Evolutionary conservation across 148 eudicot genomes (phyloP).

Genomic region (Amaranthus palmeri): DNA sequence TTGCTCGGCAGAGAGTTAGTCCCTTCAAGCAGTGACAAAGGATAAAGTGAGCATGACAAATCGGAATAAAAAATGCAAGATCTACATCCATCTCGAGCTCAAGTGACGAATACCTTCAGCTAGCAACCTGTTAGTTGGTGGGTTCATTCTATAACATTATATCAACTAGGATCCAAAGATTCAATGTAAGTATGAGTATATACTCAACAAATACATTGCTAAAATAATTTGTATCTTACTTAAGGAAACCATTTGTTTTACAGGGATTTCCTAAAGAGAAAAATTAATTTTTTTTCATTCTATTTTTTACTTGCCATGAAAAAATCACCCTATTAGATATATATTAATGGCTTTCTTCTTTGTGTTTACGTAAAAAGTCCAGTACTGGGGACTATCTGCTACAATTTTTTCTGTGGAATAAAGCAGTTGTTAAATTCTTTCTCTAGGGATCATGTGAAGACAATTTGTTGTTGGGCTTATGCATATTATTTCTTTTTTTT

Average conservation of each 20-base stretch:
- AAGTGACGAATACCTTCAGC: not conserved
- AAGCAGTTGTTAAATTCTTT: not conserved
- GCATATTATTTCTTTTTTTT: too few species aligned
- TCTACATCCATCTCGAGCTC: not conserved
- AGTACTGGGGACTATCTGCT: too few species aligned
- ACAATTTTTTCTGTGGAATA: not conserved
- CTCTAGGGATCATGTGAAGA: constrained; percentile 7
- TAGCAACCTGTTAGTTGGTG: not conserved
- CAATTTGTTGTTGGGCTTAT: too few species aligned
- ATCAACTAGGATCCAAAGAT: not conserved
- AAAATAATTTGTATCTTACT: too few species aligned
- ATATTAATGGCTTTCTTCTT: not conserved
- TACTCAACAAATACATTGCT: too few species aligned
- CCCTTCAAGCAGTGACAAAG: constrained; percentile 24
- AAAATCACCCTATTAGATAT: constrained; percentile 7
- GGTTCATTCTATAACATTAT: not conserved
- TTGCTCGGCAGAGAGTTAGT: constrained; percentile 50
- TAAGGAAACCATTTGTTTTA: not conserved
- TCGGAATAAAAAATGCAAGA: not conserved
- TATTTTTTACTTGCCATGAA: not conserved
- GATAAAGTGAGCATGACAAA: not conserved
- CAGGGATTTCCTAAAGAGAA: constrained; percentile 6
- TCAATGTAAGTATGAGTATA: not conserved
- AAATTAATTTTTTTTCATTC: constrained; percentile 19
- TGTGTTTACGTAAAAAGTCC: too few species aligned